Evolutionary conservation across 2,329 filamentous ascomycete species (phyloP), one percentile per base, ranked within the genome.

Genomic region (Aspergillus pseudoviridinutans): DNA sequence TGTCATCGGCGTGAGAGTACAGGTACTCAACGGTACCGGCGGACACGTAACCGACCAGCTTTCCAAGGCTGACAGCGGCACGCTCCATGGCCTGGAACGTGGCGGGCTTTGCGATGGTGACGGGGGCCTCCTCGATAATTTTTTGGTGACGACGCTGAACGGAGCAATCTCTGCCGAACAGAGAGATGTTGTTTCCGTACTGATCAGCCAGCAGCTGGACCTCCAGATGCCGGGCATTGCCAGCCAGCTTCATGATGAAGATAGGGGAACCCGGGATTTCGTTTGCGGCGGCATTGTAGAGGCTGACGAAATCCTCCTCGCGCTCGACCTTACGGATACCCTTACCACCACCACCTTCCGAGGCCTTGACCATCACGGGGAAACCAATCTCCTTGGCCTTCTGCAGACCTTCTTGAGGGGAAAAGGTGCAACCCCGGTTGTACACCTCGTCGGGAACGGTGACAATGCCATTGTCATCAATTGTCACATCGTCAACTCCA

Each of bases 281-380:
- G 76, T 89, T 96, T 4, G 94, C 92, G 24, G 95, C 94, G 49
- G 93, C 94, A 77, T 95, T 94, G 84, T 97, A 99, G 49, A 97
- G 82, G 66, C 83, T 82, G 72, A 89, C 83, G 69, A 99, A 99
- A 62, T 89, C 87, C 46, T 93, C 88, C 74, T 96, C 92, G 60
- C 82, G 82, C 61, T 91, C 82, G 65, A 94, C 94, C 80, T 97
- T 97, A 74, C 95, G 91, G 73, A 99, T 99, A 84, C 94, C 94
- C 82, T 99, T 99, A 74, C 94, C 94, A 80, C 94, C 94, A 80
- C 94, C 94, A 79, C 94, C 94, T 81, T 99, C 94, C 2, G 94
- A 97, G n/a, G 94, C 94, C 83, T 99, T 99, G 76, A 99, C 91
- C 94, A 99, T 99, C 81, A 99, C 90, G 17, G 94, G 94, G 81